phyloP scores from a whole-genome alignment of 371 early-diverging fungal species.

The Circinella umbellata region DNA sequence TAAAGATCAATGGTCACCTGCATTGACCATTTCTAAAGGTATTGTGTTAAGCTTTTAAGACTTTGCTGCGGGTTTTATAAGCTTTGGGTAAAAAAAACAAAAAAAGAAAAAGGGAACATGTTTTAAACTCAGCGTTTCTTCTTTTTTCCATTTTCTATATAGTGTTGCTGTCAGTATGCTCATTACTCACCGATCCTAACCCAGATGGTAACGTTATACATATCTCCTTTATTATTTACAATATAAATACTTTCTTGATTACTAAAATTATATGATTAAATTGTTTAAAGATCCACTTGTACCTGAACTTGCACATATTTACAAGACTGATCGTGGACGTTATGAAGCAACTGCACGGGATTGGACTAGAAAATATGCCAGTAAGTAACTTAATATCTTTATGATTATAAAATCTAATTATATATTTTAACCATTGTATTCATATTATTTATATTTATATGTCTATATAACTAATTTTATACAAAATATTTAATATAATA shows the following conservation, averaged over 20 bases:
- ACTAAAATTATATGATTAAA: too few relatives aligned
- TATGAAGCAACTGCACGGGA: slow-evolving; percentile 92
- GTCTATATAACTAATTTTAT: too few relatives aligned
- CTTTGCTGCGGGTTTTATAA: not conserved
- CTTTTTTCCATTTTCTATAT: slow-evolving; percentile 20
- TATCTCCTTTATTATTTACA: too few relatives aligned
- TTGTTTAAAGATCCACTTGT: slow-evolving; percentile 79
- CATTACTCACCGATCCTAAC: slow-evolving; percentile 98
- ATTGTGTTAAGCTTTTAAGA: not conserved
- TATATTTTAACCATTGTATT: not conserved
- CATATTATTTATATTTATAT: too few relatives aligned
- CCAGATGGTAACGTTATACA: slow-evolving; percentile 67
- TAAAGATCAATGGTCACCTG: slow-evolving; percentile 99
- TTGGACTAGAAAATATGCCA: slow-evolving; percentile 93
- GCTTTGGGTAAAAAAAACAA: too few relatives aligned
- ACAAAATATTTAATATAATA: too few relatives aligned
- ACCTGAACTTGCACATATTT: slow-evolving; percentile 96
- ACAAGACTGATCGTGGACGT: slow-evolving; percentile 91
- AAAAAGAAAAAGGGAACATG: too few relatives aligned
- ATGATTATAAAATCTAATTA: not conserved
- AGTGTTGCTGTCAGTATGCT: slow-evolving; percentile 96
- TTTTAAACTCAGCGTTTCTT: slow-evolving; percentile 3
- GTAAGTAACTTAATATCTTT: slow-evolving; percentile 27
- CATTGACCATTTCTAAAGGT: slow-evolving; percentile 96
- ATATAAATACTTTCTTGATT: too few relatives aligned